phyloP scores from a whole-genome alignment of 768 basidiomycete species.

The Boletellus ananas region DNA sequence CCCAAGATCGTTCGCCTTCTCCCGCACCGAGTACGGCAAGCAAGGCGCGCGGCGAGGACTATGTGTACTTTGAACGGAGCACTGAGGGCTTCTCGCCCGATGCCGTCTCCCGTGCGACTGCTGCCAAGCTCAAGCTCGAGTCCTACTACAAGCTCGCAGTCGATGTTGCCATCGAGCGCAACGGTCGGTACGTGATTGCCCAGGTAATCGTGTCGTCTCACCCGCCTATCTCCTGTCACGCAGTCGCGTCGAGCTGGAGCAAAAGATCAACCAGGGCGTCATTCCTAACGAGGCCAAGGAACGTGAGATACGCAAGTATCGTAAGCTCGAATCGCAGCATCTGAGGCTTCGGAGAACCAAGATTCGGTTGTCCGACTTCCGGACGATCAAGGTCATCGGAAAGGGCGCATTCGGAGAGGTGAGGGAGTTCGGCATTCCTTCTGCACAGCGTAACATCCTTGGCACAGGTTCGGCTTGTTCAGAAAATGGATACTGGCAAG shows the following conservation, averaged over 20 bases:
- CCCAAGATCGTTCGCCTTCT: constrained; percentile 29
- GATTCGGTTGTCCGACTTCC: constrained; percentile 89
- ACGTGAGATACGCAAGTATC: constrained; percentile 82
- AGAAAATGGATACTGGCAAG: constrained; percentile 95
- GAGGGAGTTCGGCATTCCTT: constrained; percentile 14
- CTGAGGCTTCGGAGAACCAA: constrained; percentile 90
- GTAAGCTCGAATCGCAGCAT: constrained; percentile 84
- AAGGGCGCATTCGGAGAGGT: constrained; percentile 99
- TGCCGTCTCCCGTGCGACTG: constrained; percentile 84
- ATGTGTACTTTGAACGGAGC: constrained; percentile 94
- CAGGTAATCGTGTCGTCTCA: constrained; percentile 3
- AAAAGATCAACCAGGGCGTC: constrained; percentile 70
- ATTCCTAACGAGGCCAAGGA: constrained; percentile 80
- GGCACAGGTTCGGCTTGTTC: constrained; percentile 82
- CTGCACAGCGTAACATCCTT: constrained; percentile 4
- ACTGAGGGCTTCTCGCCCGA: constrained; percentile 79
- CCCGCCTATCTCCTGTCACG: not conserved
- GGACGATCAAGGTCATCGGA: constrained; percentile 96
- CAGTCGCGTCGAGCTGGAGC: constrained; percentile 88
- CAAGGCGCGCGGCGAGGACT: constrained; percentile 44
- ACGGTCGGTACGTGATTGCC: constrained; percentile 63
- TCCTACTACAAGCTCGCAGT: constrained; percentile 98
- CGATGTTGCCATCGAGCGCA: constrained; percentile 92
- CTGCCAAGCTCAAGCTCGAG: constrained; percentile 94
- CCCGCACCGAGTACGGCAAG: constrained; percentile 30